Percentiles rank a stretch among this genome's conserved stretches.
phyloP scores from a whole-genome alignment of 306 rosid species.

The Quercus glauca region DNA sequence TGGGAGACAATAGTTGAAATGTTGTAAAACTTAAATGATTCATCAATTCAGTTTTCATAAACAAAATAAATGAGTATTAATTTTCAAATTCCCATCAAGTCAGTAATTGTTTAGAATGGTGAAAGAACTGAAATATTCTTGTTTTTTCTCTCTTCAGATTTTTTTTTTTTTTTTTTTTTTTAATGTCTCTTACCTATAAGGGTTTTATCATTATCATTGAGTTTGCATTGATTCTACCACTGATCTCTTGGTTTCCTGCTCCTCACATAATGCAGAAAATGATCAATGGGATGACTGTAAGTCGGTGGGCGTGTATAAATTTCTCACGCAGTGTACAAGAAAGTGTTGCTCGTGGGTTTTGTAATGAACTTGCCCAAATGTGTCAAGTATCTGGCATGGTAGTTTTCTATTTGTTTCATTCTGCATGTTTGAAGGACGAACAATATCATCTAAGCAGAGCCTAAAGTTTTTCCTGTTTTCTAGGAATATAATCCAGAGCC shows the following conservation, averaged over 20 bases:
- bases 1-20: neutral
- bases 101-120: neutral
- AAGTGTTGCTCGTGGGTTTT: slow-evolving; percentile 80
- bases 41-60: neutral
- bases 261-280: slow-evolving; percentile 64
- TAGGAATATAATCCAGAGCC: slow-evolving; percentile 85
- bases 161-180: neutral
- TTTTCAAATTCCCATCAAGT: neutral
- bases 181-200: neutral
- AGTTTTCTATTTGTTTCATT: slow-evolving; percentile 20
- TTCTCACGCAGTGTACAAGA: slow-evolving; percentile 92
- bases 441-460: neutral
- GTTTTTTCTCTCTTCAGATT: neutral
- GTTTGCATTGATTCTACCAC: slow-evolving; percentile 8
- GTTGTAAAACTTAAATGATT: neutral
- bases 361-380: slow-evolving; percentile 87
- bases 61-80: neutral
- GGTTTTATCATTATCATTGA: neutral
- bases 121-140: neutral
- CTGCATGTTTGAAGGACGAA: slow-evolving; percentile 2
- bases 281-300: slow-evolving; percentile 97
- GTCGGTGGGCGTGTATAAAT: slow-evolving; percentile 94
- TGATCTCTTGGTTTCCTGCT: slow-evolving; percentile 15
- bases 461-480: slow-evolving; percentile 2
- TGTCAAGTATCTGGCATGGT: slow-evolving; percentile 99